Conservation (phyloP, 2,329 filamentous ascomycete species). For the Alternaria brassicicola region DNA sequence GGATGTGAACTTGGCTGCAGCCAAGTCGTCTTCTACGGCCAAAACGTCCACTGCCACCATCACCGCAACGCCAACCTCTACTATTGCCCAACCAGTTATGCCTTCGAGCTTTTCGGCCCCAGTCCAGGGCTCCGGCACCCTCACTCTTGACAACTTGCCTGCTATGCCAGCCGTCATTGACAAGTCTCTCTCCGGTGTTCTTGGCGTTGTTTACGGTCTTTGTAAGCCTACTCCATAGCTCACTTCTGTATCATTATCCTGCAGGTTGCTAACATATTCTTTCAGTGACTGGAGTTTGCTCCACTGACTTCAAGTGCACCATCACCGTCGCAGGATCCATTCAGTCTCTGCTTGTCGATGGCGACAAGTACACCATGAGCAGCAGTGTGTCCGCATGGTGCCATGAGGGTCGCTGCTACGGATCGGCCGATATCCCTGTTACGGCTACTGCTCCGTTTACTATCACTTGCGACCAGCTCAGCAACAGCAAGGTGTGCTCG, state of each 20-base stretch:
- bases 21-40: neutral
- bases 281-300: constrained; percentile 6
- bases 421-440: neutral
- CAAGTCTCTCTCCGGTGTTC: neutral
- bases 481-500: neutral
- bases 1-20: neutral
- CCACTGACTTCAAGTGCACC: neutral
- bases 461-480: constrained; percentile 8
- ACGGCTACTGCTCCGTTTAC: constrained; percentile 8
- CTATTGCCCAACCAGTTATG: neutral
- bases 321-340: constrained; percentile 10
- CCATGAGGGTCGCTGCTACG: constrained; percentile 6
- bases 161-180: constrained; percentile 12
- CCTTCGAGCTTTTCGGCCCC: constrained; percentile 10
- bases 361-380: constrained; percentile 3
- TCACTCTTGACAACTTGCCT: constrained; percentile 5
- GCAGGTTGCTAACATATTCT: neutral
- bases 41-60: neutral
- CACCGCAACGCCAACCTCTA: neutral
- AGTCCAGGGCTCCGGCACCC: constrained; percentile 1
- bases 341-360: constrained; percentile 10
- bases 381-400: constrained; percentile 6
- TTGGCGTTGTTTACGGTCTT: constrained; percentile 2
- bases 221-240: neutral
- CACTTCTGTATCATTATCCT: neutral